Percentiles rank a stretch among this genome's conserved stretches.
These are phyloP conservation scores for Glycine latifolia DNA, from an alignment of 306 rosid species.

Conservation along the genomic window DNA sequence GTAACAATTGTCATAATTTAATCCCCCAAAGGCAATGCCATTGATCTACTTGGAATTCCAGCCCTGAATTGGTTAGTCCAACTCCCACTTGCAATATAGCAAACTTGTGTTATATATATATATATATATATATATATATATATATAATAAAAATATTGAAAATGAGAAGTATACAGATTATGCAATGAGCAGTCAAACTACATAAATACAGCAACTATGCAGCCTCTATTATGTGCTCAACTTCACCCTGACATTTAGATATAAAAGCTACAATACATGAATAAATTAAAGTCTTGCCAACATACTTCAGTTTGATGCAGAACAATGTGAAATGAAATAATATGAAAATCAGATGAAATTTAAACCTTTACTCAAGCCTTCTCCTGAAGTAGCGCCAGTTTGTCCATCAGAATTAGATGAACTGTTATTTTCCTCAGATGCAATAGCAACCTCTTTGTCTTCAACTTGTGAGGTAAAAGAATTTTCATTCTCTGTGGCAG, in stretches of 20 bases:
- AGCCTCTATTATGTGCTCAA: conserved; percentile 1
- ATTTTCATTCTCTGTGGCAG: conserved; percentile 28
- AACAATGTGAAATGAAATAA: conserved; percentile 17
- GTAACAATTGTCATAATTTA: background rate
- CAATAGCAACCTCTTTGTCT: conserved; percentile 39
- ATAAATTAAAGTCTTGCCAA: conserved; percentile 12
- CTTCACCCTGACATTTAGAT: conserved; percentile 24
- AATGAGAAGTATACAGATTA: conserved; percentile 6
- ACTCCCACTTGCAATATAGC: conserved; percentile 25
- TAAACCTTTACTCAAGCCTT: conserved; percentile 50
- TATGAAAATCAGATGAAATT: conserved; percentile 37
- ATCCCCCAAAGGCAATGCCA: conserved; percentile 28
- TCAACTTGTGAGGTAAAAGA: conserved; percentile 39
- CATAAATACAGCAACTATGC: background rate
- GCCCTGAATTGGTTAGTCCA: conserved; percentile 34
- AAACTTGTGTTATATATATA: background rate
- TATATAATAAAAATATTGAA: background rate
- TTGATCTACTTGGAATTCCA: conserved; percentile 7
- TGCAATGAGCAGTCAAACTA: background rate
- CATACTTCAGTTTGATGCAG: conserved; percentile 24
- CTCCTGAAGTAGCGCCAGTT: conserved; percentile 46
- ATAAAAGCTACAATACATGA: conserved; percentile 6
- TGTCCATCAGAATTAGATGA: conserved; percentile 44
- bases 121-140: too few relatives aligned
- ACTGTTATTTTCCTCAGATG: conserved; percentile 16